A percentile compares a stretch with the other conserved stretches of the same genome.
phyloP scores from a whole-genome alignment of 176 grass and related monocot species.

The Melocanna baccifera region DNA sequence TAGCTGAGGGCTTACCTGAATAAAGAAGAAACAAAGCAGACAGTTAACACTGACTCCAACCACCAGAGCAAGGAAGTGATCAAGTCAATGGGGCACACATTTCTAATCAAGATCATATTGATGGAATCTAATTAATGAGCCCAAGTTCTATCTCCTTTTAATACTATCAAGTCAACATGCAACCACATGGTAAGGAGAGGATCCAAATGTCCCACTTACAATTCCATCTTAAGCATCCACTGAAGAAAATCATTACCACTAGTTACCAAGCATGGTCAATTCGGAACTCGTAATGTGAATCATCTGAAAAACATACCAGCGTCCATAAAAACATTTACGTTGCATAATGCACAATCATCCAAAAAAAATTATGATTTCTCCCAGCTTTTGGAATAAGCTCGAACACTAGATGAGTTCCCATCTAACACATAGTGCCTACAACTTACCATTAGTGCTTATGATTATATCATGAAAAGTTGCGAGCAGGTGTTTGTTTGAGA shows the following conservation, averaged over 20 bases:
- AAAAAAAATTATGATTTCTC: not conserved
- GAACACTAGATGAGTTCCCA: not conserved
- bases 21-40: not conserved
- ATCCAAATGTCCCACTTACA: not conserved
- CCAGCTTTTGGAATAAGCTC: not conserved
- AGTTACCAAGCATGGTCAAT: not conserved
- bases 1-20: constrained; percentile 81
- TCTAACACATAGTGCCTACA: not conserved
- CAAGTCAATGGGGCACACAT: constrained; percentile 36
- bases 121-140: constrained; percentile 50
- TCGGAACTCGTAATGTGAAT: not conserved
- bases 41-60: constrained; percentile 18
- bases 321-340: not conserved
- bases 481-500: not conserved
- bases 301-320: not conserved
- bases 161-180: constrained; percentile 20
- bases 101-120: constrained; percentile 30
- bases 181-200: constrained; percentile 23
- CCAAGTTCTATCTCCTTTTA: constrained; percentile 1
- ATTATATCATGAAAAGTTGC: not conserved
- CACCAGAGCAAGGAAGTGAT: constrained; percentile 8
- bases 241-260: not conserved
- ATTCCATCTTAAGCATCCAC: not conserved
- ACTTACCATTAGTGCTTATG: not conserved
- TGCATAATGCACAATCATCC: not conserved